Evolutionary conservation across 352 stramenopile genomes (phyloP).

Genomic region (Elongisporangium senticosum): DNA sequence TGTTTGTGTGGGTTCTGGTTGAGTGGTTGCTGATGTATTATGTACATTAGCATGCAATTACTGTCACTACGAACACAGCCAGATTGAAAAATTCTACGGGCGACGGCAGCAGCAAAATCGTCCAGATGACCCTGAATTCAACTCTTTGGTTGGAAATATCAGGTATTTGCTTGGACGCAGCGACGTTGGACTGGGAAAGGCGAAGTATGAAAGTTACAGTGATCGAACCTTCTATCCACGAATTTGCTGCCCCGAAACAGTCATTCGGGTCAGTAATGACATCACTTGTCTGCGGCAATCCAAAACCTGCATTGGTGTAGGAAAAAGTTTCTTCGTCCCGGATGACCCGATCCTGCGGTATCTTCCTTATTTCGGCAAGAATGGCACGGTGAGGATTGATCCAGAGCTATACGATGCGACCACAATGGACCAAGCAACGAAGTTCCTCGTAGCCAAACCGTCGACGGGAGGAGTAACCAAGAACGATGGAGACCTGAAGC

Average conservation of each 20-base stretch:
- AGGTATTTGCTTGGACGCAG: conserved; percentile 27
- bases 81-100: conserved; percentile 16
- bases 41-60: background rate
- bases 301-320: conserved; percentile 65
- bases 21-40: background rate
- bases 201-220: conserved; percentile 9
- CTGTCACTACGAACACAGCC: conserved; percentile 7
- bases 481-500: conserved; percentile 21
- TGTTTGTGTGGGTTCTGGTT: background rate
- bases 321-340: conserved; percentile 66
- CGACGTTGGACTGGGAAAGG: conserved; percentile 6
- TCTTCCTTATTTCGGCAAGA: conserved; percentile 87
- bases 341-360: conserved; percentile 84
- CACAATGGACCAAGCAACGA: conserved; percentile 43
- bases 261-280: conserved; percentile 38
- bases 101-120: conserved; percentile 4
- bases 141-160: conserved; percentile 34
- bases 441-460: background rate
- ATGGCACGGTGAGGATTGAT: conserved; percentile 43
- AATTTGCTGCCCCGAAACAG: conserved; percentile 36
- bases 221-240: conserved; percentile 17
- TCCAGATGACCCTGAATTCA: conserved; percentile 10
- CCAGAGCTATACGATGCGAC: conserved; percentile 54
- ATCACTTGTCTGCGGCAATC: conserved; percentile 41
- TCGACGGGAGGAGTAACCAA: background rate